Conservation (phyloP, 345 rosid genomes). For the Nephelium lappaceum region DNA sequence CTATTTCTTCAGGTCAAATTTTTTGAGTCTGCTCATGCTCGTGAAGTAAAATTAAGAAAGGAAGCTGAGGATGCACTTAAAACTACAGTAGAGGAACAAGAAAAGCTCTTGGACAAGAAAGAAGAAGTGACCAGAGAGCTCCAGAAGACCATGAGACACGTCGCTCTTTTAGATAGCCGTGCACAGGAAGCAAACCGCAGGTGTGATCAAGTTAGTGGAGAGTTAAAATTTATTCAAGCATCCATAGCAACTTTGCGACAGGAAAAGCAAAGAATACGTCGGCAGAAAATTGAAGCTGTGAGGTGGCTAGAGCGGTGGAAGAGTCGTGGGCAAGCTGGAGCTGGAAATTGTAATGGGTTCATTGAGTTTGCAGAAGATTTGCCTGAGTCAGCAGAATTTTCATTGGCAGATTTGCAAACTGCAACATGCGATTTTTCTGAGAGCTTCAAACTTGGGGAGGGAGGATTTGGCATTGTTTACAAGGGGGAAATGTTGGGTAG, state of each 20-base stretch:
- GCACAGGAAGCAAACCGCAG: conserved; percentile 51
- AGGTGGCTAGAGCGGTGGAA: conserved; percentile 76
- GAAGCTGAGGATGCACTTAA: conserved; percentile 52
- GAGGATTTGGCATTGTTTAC: conserved; percentile 68
- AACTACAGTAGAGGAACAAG: conserved; percentile 37
- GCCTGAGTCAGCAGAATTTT: conserved; percentile 60
- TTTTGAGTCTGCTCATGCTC: conserved; percentile 43
- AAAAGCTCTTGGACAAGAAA: conserved; percentile 52
- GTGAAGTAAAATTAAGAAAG: conserved; percentile 47
- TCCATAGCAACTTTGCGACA: conserved; percentile 56
- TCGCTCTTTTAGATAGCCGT: conserved; percentile 59
- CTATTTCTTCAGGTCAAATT: conserved; percentile 45
- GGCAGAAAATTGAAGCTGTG: conserved; percentile 68
- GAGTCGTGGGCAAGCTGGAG: conserved; percentile 45
- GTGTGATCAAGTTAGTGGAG: conserved; percentile 52
- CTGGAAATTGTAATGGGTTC: conserved; percentile 48
- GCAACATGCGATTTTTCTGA: conserved; percentile 81
- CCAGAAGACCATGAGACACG: conserved; percentile 53
- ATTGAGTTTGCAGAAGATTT: conserved; percentile 52
- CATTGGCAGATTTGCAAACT: conserved; percentile 54
- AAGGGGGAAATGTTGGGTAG: conserved; percentile 87
- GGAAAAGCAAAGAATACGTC: conserved; percentile 59
- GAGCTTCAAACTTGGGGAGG: conserved; percentile 68
- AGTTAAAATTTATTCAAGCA: conserved; percentile 47
- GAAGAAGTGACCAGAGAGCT: conserved; percentile 44